A percentile compares a stretch with the other conserved stretches of the same genome.
phyloP scores from a whole-genome alignment of 768 basidiomycete species.

The Trichaptum fuscoviolaceum region DNA sequence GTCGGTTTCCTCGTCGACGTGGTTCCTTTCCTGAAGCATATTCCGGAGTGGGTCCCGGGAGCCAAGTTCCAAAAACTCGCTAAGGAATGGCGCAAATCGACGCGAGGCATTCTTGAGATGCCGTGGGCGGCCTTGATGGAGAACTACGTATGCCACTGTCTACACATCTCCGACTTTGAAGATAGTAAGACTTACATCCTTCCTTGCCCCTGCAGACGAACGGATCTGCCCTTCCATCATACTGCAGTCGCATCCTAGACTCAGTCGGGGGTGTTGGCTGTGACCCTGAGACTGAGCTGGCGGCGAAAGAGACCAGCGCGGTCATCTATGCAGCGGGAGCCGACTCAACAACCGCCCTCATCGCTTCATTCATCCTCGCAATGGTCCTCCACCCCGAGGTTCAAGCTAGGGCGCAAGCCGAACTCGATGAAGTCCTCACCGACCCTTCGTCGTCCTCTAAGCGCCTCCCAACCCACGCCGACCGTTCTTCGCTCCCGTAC shows the following conservation, averaged over 20 bases:
- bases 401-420: constrained; percentile 9
- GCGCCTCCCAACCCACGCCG: constrained; percentile 14
- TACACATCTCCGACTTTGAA: neutral
- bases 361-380: constrained; percentile 8
- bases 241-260: neutral
- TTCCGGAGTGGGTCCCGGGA: constrained; percentile 2
- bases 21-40: neutral
- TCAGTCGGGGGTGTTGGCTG: neutral
- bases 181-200: neutral
- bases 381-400: constrained; percentile 10
- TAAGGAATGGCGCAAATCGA: constrained; percentile 18
- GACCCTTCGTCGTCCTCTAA: neutral
- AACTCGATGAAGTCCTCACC: constrained; percentile 10
- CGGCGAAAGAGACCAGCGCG: constrained; percentile 1
- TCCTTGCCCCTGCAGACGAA: neutral
- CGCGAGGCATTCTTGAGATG: neutral
- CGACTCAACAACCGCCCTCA: neutral
- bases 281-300: neutral
- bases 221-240: neutral
- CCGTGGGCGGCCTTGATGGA: neutral
- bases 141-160: neutral
- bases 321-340: neutral
- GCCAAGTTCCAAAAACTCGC: constrained; percentile 31
- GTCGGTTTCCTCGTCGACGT: neutral
- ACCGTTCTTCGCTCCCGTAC: constrained; percentile 14